These are phyloP conservation scores for Litsea cubeba DNA, from an alignment of 164 flowering plant genomes.

Conservation along the genomic window DNA sequence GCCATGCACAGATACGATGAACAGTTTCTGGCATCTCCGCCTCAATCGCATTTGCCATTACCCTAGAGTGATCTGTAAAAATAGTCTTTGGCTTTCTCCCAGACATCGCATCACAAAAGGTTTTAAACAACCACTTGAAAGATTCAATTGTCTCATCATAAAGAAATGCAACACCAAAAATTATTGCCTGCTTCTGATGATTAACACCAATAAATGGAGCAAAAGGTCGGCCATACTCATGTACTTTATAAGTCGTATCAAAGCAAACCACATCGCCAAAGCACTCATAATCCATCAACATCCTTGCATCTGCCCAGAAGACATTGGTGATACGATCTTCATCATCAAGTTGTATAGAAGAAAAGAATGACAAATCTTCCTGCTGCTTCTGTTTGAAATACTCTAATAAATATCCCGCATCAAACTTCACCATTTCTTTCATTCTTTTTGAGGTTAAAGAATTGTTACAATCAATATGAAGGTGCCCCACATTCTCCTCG, in stretches of 20 bases:
- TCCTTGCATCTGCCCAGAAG: conserved; percentile 9
- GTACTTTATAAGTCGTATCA: conserved; percentile 6
- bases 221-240: conserved; percentile 5
- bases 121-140: conserved; percentile 14
- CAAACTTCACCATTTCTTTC: background rate
- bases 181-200: conserved; percentile 7
- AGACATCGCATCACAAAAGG: conserved; percentile 8
- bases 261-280: conserved; percentile 12
- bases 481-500: background rate
- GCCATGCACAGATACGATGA: conserved; percentile 13
- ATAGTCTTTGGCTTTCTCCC: conserved; percentile 10
- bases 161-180: conserved; percentile 6
- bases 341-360: conserved; percentile 4
- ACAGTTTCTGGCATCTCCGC: conserved; percentile 7
- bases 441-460: background rate
- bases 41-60: conserved; percentile 3
- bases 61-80: conserved; percentile 7
- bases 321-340: conserved; percentile 3
- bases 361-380: conserved; percentile 8
- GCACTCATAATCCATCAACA: background rate
- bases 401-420: background rate
- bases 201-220: conserved; percentile 12
- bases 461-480: conserved; percentile 8
- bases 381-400: conserved; percentile 1
- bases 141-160: conserved; percentile 4